Evolutionary conservation across 106 monocot genomes (phyloP), one percentile per base, ranked within the genome.

Genomic region (Alisma plantagoaquatica): DNA sequence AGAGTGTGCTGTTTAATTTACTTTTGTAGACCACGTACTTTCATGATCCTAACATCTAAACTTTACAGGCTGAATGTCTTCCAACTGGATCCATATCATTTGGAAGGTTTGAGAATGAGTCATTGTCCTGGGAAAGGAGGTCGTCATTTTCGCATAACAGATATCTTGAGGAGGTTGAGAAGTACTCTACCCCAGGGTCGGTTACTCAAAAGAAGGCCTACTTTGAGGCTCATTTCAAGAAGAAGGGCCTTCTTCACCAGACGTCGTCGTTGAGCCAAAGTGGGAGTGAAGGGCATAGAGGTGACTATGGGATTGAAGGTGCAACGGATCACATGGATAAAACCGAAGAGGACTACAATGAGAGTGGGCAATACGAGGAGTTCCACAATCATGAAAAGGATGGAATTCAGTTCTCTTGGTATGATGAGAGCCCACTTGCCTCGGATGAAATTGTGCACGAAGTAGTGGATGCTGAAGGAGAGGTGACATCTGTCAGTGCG

Each of bases 101-200:
- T 71, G 88, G 88, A 59, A 76, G 76, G 33, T 89, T 83, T 70
- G 88, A 89, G 44, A 16, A 59, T 20, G 88, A 83, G 54, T 46
- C 70, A 10, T 74, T 89, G 27, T 73, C 79, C 7, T 89, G 88
- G 88, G 82, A 89, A 62, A 83, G 73, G 53, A 83, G 73, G 56
- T 89, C 88, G 23, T 73, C 83, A 30, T 89, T 89, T 54, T 70
- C 72, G 1, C 82, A 89, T 55, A 83, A 89, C 33, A 63, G 68
- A 63, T 89, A 83, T 21, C 88, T 83, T 28, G 88, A 89, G 54
- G 88, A 89, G 67, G 88, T 83, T 64, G 83, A 76, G 41, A 89
- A 76, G 53, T 89, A 58, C 52, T 76, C 79, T 0, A 89, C 79
- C 41, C 88, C 79, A 31, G 88, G 88, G 57, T 89, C 79, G 17